Evolutionary conservation across 106 monocot genomes (phyloP).

Genomic region (Dactylorhiza incarnata): DNA sequence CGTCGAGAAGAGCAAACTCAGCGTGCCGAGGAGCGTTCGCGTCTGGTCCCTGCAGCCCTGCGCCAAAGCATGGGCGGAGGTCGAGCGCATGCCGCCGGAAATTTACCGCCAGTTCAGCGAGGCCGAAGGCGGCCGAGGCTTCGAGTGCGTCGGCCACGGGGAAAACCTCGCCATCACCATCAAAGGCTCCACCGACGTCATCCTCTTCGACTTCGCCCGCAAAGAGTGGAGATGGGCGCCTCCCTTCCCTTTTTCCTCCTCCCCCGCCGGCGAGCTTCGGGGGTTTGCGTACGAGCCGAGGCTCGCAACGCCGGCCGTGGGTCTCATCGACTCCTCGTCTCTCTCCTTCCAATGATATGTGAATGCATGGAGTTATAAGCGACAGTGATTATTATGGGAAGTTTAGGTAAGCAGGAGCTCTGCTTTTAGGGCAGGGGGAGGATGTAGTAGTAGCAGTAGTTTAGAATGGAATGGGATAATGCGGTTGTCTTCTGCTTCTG

Average conservation of each 20-base stretch:
- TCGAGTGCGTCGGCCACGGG: slow-evolving; percentile 64
- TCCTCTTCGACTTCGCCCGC: slow-evolving; percentile 42
- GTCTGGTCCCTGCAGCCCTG: slow-evolving; percentile 45
- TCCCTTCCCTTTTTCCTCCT: slow-evolving; percentile 38
- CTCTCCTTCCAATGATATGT: slow-evolving; percentile 21
- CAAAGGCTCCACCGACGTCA: slow-evolving; percentile 15
- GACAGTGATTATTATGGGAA: not conserved
- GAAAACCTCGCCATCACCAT: slow-evolving; percentile 38
- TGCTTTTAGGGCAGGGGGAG: not conserved
- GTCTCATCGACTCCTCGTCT: slow-evolving; percentile 38
- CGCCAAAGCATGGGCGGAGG: slow-evolving; percentile 43
- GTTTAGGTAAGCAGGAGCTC: too few species aligned
- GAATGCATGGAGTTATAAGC: not conserved
- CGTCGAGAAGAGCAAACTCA: slow-evolving; percentile 71
- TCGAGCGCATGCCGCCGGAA: slow-evolving; percentile 66
- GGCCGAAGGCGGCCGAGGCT: slow-evolving; percentile 58
- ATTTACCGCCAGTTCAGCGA: slow-evolving; percentile 39
- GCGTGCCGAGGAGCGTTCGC: slow-evolving; percentile 51
- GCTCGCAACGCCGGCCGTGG: slow-evolving; percentile 72
- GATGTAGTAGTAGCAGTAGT: not conserved
- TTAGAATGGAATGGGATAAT: not conserved
- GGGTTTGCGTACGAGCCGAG: slow-evolving; percentile 74
- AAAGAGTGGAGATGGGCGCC: slow-evolving; percentile 79
- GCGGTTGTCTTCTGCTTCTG: not conserved
- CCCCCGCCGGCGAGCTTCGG: slow-evolving; percentile 21